These are phyloP conservation scores for Conticribra guillardii DNA, from an alignment of 108 stramenopile genomes.

Conservation along the genomic window DNA sequence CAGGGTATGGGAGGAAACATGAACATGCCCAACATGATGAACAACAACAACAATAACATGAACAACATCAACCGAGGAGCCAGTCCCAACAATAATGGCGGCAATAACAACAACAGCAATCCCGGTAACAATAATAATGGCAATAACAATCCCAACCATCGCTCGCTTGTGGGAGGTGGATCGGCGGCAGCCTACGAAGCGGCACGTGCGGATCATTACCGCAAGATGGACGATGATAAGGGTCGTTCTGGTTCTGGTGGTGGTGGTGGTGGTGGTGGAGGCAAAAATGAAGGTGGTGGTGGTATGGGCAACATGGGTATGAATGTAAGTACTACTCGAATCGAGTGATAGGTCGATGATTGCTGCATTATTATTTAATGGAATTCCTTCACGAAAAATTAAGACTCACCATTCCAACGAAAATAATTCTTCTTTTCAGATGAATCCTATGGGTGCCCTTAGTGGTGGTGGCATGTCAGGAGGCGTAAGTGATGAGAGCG, in stretches of 20 bases:
- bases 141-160: too few species aligned
- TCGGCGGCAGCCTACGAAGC: slow-evolving; percentile 88
- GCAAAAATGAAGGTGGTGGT: not conserved
- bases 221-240: slow-evolving; percentile 35
- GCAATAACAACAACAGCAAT: slow-evolving; percentile 17
- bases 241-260: not conserved
- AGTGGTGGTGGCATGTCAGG: too few species aligned
- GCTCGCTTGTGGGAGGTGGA: slow-evolving; percentile 81
- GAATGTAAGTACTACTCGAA: slow-evolving; percentile 1
- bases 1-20: slow-evolving; percentile 31
- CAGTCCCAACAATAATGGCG: slow-evolving; percentile 76
- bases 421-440: too few species aligned
- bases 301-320: slow-evolving; percentile 13
- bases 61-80: slow-evolving; percentile 20
- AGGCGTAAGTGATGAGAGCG: not conserved
- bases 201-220: slow-evolving; percentile 77
- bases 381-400: too few species aligned
- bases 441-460: too few species aligned
- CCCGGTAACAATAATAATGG: slow-evolving; percentile 9
- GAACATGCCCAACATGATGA: slow-evolving; percentile 1
- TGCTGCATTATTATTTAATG: too few species aligned
- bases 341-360: too few species aligned
- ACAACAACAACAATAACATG: slow-evolving; percentile 7
- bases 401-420: too few species aligned
- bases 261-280: not conserved